Conservation (phyloP, 176 grass and related monocot species). For the Poa pratensis region DNA sequence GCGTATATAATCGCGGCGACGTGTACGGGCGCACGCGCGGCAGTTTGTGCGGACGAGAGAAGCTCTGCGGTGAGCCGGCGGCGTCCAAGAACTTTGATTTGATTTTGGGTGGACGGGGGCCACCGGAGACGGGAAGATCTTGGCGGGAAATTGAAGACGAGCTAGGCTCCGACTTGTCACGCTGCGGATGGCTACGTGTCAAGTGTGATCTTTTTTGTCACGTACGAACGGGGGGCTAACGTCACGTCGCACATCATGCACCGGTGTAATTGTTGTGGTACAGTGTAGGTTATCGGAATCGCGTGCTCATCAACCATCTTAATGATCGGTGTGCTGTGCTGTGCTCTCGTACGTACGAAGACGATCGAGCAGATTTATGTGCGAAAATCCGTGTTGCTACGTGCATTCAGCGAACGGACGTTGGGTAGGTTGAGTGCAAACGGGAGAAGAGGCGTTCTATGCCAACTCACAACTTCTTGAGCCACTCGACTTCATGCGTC, state of each 20-base stretch:
- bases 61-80: background rate
- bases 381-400: too few species aligned
- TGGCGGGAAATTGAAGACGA: constrained; percentile 11
- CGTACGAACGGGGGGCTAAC: background rate
- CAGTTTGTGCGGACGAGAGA: constrained; percentile 35
- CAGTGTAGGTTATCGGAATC: background rate
- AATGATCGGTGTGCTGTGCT: too few species aligned
- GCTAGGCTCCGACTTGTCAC: background rate
- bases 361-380: too few species aligned
- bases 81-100: constrained; percentile 33
- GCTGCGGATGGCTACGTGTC: background rate
- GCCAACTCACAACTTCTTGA: too few species aligned
- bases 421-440: too few species aligned
- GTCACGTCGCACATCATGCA: constrained; percentile 9
- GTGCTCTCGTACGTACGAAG: too few species aligned
- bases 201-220: background rate
- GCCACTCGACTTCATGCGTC: too few species aligned
- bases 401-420: too few species aligned
- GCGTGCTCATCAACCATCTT: background rate
- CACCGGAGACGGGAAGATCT: background rate
- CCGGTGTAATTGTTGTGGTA: background rate
- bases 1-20: constrained; percentile 38
- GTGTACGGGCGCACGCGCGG: constrained; percentile 6
- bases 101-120: constrained; percentile 6
- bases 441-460: too few species aligned